Percentiles rank a stretch among this genome's conserved stretches.
These are phyloP conservation scores for Gomphus bonarii DNA, from an alignment of 1,284 basidiomycete genomes.

Conservation along the genomic window DNA sequence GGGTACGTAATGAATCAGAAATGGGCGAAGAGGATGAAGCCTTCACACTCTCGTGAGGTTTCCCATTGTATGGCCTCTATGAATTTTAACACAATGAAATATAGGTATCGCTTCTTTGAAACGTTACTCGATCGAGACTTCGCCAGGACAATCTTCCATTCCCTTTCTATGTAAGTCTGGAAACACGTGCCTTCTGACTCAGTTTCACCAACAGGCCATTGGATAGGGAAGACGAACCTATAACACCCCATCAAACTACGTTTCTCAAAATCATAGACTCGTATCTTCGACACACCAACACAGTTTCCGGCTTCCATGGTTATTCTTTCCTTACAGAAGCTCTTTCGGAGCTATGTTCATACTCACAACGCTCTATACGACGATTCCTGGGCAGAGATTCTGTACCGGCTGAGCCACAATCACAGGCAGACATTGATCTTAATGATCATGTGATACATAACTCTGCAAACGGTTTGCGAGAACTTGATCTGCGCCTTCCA, in stretches of 20 bases:
- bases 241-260: constrained; percentile 74
- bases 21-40: constrained; percentile 45
- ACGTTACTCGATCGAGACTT: constrained; percentile 26
- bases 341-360: constrained; percentile 45
- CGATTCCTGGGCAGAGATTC: constrained; percentile 30
- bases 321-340: constrained; percentile 3
- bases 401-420: not conserved
- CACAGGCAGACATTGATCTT: not conserved
- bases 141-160: constrained; percentile 24
- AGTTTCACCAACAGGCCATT: constrained; percentile 1
- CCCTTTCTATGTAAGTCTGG: constrained; percentile 26
- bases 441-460: not conserved
- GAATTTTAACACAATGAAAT: constrained; percentile 3
- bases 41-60: constrained; percentile 64
- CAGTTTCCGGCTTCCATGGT: constrained; percentile 41
- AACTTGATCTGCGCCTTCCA: constrained; percentile 56
- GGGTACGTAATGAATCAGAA: constrained; percentile 53
- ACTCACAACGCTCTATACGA: constrained; percentile 40
- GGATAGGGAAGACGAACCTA: constrained; percentile 54
- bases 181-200: constrained; percentile 4
- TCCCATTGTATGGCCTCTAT: constrained; percentile 1
- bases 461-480: constrained; percentile 16
- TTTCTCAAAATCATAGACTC: constrained; percentile 83
- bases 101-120: constrained; percentile 31
- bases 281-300: constrained; percentile 42